Conservation (phyloP, 83 land plant genomes). For the Thuja plicata region DNA sequence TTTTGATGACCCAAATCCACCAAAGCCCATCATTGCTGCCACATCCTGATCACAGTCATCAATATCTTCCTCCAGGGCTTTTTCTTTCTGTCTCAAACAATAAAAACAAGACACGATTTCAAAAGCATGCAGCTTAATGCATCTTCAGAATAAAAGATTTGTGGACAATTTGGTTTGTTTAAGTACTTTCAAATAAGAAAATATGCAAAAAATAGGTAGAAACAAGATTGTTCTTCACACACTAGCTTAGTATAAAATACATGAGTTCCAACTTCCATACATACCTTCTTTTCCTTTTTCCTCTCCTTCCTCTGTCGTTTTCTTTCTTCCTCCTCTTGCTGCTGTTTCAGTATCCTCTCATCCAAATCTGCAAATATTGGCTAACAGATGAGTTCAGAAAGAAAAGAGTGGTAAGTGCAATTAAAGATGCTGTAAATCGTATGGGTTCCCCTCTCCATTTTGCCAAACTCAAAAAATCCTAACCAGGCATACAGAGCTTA, state of each 20-base stretch:
- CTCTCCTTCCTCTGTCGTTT: slow-evolving; percentile 72
- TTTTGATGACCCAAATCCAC: slow-evolving; percentile 71
- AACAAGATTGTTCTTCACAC: not conserved
- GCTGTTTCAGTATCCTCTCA: slow-evolving; percentile 69
- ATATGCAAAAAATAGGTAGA: not conserved
- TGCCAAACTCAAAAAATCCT: not conserved
- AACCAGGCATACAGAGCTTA: not conserved
- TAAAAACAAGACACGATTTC: not conserved
- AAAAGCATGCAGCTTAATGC: not conserved
- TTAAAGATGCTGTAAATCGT: not conserved
- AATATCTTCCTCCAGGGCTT: slow-evolving; percentile 55
- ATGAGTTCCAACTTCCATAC: not conserved
- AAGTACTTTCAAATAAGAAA: not conserved
- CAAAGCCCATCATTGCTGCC: slow-evolving; percentile 85
- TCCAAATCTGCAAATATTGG: slow-evolving; percentile 56
- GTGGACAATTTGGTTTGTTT: not conserved
- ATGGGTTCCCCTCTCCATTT: not conserved
- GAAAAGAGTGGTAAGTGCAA: not conserved
- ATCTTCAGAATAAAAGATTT: not conserved
- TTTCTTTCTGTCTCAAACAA: slow-evolving; percentile 46
- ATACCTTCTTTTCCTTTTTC: slow-evolving; percentile 83
- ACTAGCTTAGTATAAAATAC: not conserved
- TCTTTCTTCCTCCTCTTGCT: slow-evolving; percentile 77
- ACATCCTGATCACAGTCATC: slow-evolving; percentile 64
- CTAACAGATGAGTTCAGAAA: not conserved